phyloP scores from a whole-genome alignment of 192 early-diverging fungal genomes.

The Linnemannia schmuckeri region DNA sequence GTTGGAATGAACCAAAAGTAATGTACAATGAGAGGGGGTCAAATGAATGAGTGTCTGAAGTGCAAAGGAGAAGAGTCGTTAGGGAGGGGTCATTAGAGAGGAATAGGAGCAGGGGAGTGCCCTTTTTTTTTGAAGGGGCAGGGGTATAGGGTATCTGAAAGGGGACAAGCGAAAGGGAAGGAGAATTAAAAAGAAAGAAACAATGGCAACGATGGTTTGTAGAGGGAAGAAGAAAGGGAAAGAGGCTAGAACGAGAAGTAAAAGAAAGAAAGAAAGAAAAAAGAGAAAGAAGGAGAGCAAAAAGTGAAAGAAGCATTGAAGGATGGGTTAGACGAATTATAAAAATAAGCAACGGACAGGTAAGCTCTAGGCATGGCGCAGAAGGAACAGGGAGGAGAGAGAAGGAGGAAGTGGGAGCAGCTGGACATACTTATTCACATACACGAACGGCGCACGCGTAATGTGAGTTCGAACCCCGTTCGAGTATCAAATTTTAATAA shows the following conservation, averaged over 20 bases:
- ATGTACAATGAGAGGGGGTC: neutral
- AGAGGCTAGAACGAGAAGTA: neutral
- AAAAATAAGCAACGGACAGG: neutral
- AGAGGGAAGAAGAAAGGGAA: neutral
- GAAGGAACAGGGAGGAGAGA: neutral
- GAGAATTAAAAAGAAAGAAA: neutral
- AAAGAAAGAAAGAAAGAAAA: neutral
- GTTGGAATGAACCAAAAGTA: neutral
- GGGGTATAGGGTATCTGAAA: neutral
- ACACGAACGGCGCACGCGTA: neutral
- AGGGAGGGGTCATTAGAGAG: neutral
- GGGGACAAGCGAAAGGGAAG: neutral
- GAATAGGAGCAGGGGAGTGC: too few species aligned
- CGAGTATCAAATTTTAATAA: neutral
- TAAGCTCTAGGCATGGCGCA: neutral
- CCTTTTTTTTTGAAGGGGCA: neutral
- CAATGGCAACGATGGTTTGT: neutral
- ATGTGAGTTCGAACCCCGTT: neutral
- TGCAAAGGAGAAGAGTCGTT: neutral
- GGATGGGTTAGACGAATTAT: neutral
- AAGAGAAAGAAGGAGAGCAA: neutral
- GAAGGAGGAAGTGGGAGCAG: neutral
- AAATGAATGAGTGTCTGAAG: neutral
- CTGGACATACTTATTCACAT: neutral
- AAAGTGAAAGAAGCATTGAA: neutral